A percentile compares a stretch with the other conserved stretches of the same genome.
phyloP scores from a whole-genome alignment of 306 rosid species.

The Fragaria ananassa region DNA sequence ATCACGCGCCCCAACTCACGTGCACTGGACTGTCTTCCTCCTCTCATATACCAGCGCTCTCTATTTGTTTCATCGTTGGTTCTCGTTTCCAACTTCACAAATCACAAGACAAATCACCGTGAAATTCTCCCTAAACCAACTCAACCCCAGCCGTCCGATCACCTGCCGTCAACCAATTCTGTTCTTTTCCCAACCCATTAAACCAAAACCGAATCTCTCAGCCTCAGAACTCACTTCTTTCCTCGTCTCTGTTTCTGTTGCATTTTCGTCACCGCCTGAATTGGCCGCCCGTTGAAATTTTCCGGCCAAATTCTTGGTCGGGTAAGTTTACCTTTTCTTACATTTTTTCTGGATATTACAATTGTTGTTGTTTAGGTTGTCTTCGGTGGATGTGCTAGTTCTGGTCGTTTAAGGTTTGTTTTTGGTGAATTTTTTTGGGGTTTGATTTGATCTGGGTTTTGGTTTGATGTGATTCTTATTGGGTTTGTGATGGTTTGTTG shows the following conservation, averaged over 20 bases:
- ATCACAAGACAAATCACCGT: slow-evolving; percentile 24
- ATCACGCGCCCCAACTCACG: neutral
- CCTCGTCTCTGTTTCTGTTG: neutral
- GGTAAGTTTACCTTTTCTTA: slow-evolving; percentile 31
- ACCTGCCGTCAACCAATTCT: neutral
- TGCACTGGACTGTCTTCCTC: slow-evolving; percentile 1
- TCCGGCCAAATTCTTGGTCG: slow-evolving; percentile 28
- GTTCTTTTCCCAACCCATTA: neutral
- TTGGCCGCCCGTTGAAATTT: slow-evolving; percentile 1
- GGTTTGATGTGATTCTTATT: neutral
- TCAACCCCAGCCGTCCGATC: slow-evolving; percentile 15
- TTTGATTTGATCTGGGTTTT: slow-evolving; percentile 9
- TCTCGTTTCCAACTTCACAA: slow-evolving; percentile 19
- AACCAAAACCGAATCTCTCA: slow-evolving; percentile 7
- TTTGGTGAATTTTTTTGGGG: neutral
- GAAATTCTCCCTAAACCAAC: slow-evolving; percentile 1
- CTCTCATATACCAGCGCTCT: neutral
- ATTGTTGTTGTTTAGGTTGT: neutral
- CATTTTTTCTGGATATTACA: neutral
- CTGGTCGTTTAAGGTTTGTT: neutral
- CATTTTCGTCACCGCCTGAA: neutral
- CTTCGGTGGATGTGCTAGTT: neutral
- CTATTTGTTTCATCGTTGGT: neutral
- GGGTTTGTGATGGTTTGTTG: slow-evolving; percentile 9
- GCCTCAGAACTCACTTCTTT: neutral